Conservation (phyloP, 2,329 filamentous ascomycete genomes). For the Botryosphaeria agaves region DNA sequence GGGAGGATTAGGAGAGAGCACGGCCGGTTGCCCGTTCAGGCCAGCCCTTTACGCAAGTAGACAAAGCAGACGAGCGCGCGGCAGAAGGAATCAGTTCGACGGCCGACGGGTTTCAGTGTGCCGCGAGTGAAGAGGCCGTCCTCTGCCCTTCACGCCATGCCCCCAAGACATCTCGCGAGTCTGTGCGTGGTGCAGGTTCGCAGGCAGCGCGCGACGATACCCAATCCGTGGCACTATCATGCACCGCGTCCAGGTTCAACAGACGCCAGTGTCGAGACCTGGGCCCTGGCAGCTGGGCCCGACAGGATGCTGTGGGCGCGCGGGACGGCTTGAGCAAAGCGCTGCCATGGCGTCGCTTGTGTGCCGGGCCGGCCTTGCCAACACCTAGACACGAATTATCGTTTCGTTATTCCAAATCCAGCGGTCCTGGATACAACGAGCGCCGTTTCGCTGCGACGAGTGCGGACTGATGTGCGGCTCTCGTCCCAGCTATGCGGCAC, state of each 20-base stretch:
- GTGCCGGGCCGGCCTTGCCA: no score
- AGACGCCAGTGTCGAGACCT: background rate
- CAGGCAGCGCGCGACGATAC: background rate
- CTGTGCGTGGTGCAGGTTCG: background rate
- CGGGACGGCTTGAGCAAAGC: slow-evolving; percentile 1
- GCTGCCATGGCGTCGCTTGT: no score
- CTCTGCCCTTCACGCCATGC: background rate
- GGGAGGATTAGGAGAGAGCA: background rate
- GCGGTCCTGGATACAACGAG: no score
- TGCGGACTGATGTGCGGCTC: no score
- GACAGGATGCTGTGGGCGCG: background rate
- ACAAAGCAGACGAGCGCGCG: slow-evolving; percentile 20
- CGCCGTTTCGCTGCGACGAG: no score
- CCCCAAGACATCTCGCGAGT: no score
- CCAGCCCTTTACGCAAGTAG: slow-evolving; percentile 17
- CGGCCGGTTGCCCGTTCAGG: slow-evolving; percentile 3
- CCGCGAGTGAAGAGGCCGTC: slow-evolving; percentile 6
- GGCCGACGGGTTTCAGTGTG: no score
- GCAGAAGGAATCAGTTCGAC: slow-evolving; percentile 18
- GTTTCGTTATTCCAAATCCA: no score
- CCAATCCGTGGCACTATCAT: background rate
- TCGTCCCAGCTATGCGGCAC: no score
- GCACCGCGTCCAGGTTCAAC: background rate
- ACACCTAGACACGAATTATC: no score
- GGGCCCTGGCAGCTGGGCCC: background rate